A percentile compares a stretch with the other conserved stretches of the same genome.
Evolutionary conservation across 2,329 filamentous ascomycete genomes (phyloP).

Genomic region (Biscogniauxia mediterranea): DNA sequence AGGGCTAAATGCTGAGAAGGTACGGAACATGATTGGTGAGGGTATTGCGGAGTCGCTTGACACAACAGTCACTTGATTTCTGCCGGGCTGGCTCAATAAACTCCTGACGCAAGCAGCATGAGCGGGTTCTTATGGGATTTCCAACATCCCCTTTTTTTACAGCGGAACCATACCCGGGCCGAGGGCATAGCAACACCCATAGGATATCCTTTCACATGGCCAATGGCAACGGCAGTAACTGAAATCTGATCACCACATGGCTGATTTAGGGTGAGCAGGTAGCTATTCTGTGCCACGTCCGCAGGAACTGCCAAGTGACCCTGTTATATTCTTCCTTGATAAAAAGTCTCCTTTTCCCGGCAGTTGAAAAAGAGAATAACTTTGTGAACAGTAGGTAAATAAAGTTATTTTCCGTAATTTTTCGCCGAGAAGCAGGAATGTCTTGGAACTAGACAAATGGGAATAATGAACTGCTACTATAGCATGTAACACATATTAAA

Average conservation of each 20-base stretch:
- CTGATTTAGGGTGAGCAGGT: neutral
- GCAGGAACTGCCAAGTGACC: neutral
- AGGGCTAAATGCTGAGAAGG: slow-evolving; percentile 18
- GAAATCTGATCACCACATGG: neutral
- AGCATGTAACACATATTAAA: neutral
- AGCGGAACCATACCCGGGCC: neutral
- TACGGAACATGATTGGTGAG: slow-evolving; percentile 8
- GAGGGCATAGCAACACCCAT: neutral
- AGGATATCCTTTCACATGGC: neutral
- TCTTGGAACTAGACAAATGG: neutral
- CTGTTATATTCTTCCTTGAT: neutral
- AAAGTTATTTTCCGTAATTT: neutral
- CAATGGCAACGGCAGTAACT: neutral
- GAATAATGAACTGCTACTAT: neutral
- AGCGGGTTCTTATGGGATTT: neutral
- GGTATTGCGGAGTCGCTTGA: slow-evolving; percentile 19
- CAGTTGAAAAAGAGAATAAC: neutral
- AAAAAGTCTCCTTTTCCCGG: neutral
- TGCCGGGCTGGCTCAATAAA: slow-evolving; percentile 14
- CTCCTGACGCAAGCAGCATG: neutral
- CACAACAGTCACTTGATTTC: slow-evolving; percentile 23
- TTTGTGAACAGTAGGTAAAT: neutral
- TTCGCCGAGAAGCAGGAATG: neutral
- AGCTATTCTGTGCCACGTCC: neutral
- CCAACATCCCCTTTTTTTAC: neutral